Evolutionary conservation across 163 green algal genomes (phyloP), one percentile per base, ranked within the genome.

Genomic region (Chlorella variabilis): DNA sequence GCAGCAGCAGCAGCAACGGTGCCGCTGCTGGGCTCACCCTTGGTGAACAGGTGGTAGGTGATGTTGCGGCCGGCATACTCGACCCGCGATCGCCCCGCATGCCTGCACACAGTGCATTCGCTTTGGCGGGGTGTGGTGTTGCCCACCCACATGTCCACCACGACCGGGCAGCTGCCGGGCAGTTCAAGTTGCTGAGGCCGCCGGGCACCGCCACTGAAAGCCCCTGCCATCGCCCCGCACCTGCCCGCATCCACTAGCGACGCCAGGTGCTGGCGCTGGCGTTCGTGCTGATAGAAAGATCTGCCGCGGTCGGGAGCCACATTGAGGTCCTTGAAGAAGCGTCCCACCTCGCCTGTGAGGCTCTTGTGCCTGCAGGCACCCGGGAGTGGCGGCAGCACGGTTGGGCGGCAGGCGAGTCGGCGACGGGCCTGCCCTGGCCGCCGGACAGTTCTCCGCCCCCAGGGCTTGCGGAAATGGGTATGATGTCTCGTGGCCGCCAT

Each of bases 31-130:
- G 56, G 59, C 77, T 1, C 71, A 90, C 87, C 87, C 75, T 83
- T 77, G 15, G 76, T 84, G 17, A 96, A 73, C 17, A 92, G 63
- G 39, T 89, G 83, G 21, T 68, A 68, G 48, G 75, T 68, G 20
- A 93, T 85, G 62, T 83, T 89, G 33, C 76, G 74, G 38, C 88
- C 88, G 0, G 49, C 67, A 42, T 90, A 91, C 17, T 89, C 41
- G 1, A 96, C 91, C 3, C 91, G 84, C 2, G 89, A 91, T 9
- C 80, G 75, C 0, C 92, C 92, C 23, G 90, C 88, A 54, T 93
- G 86, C 81, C 87, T 84, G 77, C 59, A 71, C 48, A 48, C 29
- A n/a, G n/a, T n/a, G 41, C 39, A 9, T 11, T 34, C 29, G 41
- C 20, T 33, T 20, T 27, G 65, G 31, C 65, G n/a, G n/a, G n/a